A percentile compares a stretch with the other conserved stretches of the same genome.
Conservation (phyloP, 2,329 filamentous ascomycete genomes). For the Pseudogymnoascus sp. region DNA sequence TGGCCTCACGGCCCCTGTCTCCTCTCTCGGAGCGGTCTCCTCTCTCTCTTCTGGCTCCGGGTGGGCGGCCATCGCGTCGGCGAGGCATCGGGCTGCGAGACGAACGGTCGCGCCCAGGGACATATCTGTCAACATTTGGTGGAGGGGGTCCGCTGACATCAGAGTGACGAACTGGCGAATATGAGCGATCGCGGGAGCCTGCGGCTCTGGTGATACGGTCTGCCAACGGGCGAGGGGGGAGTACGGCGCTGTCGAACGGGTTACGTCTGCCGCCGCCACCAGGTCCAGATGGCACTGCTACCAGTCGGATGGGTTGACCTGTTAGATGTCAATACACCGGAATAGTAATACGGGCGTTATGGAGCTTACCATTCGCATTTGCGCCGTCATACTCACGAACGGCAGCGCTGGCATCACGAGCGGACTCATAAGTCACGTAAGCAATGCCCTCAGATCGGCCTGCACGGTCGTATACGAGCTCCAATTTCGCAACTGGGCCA, state of each 20-base stretch:
- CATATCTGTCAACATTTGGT: conserved; percentile 28
- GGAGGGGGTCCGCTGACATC: conserved; percentile 27
- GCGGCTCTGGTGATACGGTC: conserved; percentile 50
- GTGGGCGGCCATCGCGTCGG: conserved; percentile 44
- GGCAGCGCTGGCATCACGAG: conserved; percentile 64
- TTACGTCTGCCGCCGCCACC: conserved; percentile 36
- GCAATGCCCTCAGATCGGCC: conserved; percentile 81
- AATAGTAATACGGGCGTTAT: background rate
- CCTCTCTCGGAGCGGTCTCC: conserved; percentile 30
- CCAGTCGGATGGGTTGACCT: conserved; percentile 74
- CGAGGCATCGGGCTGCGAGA: conserved; percentile 53
- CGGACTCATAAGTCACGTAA: conserved; percentile 68
- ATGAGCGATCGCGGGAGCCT: conserved; percentile 53
- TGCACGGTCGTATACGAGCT: conserved; percentile 75
- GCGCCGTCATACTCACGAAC: conserved; percentile 78
- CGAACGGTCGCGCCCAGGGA: conserved; percentile 28
- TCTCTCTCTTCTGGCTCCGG: conserved; percentile 33
- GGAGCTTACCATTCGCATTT: conserved; percentile 65
- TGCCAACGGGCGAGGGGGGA: conserved; percentile 48
- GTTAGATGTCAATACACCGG: conserved; percentile 13
- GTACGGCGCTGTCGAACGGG: conserved; percentile 47
- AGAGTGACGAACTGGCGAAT: conserved; percentile 38
- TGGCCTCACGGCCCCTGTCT: conserved; percentile 34
- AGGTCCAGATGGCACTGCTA: conserved; percentile 47
- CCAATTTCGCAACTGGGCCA: conserved; percentile 59